Base-by-base conservation (phyloP, 2,329 filamentous ascomycete genomes). In the Paecilomyces formosus region DNA sequence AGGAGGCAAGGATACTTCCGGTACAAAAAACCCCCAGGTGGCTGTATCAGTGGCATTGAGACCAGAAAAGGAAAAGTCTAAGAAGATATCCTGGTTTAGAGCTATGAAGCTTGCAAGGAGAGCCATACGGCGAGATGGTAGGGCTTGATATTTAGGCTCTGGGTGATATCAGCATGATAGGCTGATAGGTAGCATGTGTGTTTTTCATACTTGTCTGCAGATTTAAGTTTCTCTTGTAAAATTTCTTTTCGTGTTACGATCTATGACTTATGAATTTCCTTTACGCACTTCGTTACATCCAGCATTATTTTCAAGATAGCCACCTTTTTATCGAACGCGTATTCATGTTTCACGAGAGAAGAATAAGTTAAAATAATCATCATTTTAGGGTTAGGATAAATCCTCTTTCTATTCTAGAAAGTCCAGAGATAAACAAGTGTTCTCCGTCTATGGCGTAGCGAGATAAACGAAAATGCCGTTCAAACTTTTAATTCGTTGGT, bases 51-150 rank as follows among this genome's bases (percentile, higher is more conserved):
- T 9, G 24, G n/a, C 50, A 3, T 11, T 2, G 11, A 13, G 9
- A 6, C 5, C 13, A 52, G 18, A 45, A n/a, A 45, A n/a, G 39
- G 26, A 28, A 28, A 28, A 24, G 24, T 26, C 24, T 22, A n/a
- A 15, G 50, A 52, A 24, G 22, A 52, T 2, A 3, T 58, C 63
- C 1, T 33, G 65, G 60, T 64, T 62, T 30, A 72, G 66, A 51
- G 70, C 69, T 0, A 62, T 68, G 58, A 66, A 62, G 5, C 59
- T 73, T 26, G 70, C 69, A 0, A 65, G 64, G 54, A 70, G 64
- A 45, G 51, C 72, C 22, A 21, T 52, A 26, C 50, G 22, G 22
- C 50, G 50, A 15, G 26, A 26, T 52, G 50, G 13, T 26, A 52
- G 21, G 50, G 13, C 11, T 26, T 13, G 21, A 22, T 52, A 18